Evolutionary conservation across 2,329 filamentous ascomycete genomes (phyloP).

Genomic region (Cytospora chrysosperma): DNA sequence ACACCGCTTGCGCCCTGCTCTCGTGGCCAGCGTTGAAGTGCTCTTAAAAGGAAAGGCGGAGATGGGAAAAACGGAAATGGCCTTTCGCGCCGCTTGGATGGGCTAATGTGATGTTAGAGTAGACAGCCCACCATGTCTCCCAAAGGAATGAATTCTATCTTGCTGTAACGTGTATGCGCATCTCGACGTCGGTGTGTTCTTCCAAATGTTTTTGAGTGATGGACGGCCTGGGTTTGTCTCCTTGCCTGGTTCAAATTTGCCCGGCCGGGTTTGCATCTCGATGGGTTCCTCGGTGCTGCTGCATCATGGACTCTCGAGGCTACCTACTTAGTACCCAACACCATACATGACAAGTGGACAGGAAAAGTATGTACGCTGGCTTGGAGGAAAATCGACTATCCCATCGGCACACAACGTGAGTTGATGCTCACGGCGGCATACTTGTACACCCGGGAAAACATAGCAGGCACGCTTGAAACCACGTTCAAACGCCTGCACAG

Average conservation of each 20-base stretch:
- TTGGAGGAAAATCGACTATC: neutral
- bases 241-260: neutral
- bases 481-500: neutral
- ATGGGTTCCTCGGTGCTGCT: neutral
- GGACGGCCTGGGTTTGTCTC: neutral
- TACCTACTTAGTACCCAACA: neutral
- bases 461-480: neutral
- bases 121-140: neutral
- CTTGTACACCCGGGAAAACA: neutral
- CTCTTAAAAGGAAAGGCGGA: neutral
- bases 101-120: neutral
- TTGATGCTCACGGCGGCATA: neutral
- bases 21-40: neutral
- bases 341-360: neutral
- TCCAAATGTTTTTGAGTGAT: neutral
- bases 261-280: neutral
- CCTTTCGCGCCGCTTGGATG: neutral
- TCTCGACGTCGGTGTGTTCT: neutral
- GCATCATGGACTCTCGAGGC: neutral
- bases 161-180: neutral
- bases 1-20: neutral
- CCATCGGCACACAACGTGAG: neutral
- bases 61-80: neutral
- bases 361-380: neutral
- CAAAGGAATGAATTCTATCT: neutral